These are phyloP conservation scores for Orychophragmus violaceus DNA, from an alignment of 345 rosid genomes.

Conservation along the genomic window DNA sequence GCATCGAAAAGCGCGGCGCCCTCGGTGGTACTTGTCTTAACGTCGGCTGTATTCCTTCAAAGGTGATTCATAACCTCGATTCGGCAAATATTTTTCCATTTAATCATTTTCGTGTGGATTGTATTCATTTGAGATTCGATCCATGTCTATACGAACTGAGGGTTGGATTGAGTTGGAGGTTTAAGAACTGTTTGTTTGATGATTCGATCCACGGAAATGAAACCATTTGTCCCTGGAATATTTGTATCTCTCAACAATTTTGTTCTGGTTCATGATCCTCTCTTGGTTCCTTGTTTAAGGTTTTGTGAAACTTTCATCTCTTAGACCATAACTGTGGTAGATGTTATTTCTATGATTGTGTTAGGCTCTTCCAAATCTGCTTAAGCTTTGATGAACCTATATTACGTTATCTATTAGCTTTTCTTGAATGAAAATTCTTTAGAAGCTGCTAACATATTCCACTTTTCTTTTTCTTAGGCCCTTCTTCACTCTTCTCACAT, in stretches of 20 bases:
- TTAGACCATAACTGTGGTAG: too few species aligned
- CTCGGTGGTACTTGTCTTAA: too few species aligned
- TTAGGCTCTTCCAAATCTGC: background rate
- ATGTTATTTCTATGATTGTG: too few species aligned
- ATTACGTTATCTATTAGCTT: background rate
- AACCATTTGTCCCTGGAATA: background rate
- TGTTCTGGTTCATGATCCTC: too few species aligned
- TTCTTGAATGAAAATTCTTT: background rate
- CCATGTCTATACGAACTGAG: background rate
- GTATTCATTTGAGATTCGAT: constrained; percentile 1
- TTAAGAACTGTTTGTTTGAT: constrained; percentile 5
- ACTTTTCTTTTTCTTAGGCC: constrained; percentile 57
- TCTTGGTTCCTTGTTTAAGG: background rate
- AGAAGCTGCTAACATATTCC: background rate
- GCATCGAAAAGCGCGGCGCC: constrained; percentile 95
- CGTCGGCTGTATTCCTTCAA: too few species aligned
- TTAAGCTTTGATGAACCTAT: background rate
- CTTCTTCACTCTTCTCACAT: too few species aligned
- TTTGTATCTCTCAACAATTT: too few species aligned
- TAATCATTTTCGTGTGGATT: background rate
- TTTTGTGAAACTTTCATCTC: too few species aligned
- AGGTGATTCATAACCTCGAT: too few species aligned
- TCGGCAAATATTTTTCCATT: too few species aligned
- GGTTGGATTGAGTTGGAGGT: constrained; percentile 2
- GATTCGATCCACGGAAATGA: background rate